Conservation (phyloP, 225 moss, liverwort and hornwort species). For the Lunularia cruciata region DNA sequence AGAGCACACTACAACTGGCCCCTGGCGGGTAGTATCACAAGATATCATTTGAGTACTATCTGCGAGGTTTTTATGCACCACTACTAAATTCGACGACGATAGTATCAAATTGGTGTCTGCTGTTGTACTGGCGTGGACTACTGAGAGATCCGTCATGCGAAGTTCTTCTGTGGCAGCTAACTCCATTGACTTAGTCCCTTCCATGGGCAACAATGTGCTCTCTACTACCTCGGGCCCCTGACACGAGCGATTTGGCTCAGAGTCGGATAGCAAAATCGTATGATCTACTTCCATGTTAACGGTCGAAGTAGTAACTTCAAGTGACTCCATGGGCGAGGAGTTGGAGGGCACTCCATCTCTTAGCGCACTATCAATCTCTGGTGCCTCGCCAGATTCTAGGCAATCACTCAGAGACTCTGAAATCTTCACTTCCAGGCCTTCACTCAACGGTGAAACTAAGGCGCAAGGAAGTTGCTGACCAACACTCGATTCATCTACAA, state of each 20-base stretch:
- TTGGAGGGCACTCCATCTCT: not conserved
- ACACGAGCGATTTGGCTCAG: not conserved
- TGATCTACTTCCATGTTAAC: not conserved
- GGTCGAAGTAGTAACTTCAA: not conserved
- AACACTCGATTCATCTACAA: not conserved
- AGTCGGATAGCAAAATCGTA: not conserved
- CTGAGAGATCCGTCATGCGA: not conserved
- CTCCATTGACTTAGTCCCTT: not conserved
- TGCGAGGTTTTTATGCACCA: not conserved
- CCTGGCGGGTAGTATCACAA: not conserved
- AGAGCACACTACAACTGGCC: not conserved
- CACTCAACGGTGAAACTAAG: conserved; percentile 9
- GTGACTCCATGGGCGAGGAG: not conserved
- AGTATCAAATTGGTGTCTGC: not conserved
- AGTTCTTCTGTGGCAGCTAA: not conserved
- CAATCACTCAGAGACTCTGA: not conserved
- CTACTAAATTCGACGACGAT: not conserved
- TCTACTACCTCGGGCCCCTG: not conserved
- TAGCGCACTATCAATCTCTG: not conserved
- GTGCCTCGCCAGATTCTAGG: not conserved
- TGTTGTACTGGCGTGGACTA: not conserved
- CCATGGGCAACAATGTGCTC: not conserved
- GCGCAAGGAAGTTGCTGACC: not conserved
- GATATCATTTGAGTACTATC: not conserved
- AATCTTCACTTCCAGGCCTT: not conserved